Percentiles rank a stretch among this genome's conserved stretches.
phyloP scores from a whole-genome alignment of 192 early-diverging fungal species.

The Haplosporangium gracile region DNA sequence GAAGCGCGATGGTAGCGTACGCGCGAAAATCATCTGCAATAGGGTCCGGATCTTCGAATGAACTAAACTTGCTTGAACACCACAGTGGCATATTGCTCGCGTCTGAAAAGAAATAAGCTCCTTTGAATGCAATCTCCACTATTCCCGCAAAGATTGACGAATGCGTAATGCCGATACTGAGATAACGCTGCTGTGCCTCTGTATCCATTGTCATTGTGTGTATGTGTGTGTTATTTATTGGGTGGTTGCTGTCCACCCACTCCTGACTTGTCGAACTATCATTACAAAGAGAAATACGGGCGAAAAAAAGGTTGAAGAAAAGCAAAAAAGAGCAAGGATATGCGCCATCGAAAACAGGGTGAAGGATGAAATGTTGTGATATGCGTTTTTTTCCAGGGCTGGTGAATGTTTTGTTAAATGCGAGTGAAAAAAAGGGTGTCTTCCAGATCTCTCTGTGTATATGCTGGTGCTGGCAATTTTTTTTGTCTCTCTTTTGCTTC shows the following conservation, averaged over 20 bases:
- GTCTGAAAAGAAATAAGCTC: neutral
- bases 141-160: neutral
- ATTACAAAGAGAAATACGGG: constrained; percentile 1
- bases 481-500: neutral
- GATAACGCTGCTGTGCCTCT: neutral
- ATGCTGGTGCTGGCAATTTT: neutral
- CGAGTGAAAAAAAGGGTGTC: neutral
- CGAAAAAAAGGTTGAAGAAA: neutral
- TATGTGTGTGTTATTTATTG: neutral
- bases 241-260: neutral
- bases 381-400: neutral
- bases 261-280: neutral
- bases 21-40: neutral
- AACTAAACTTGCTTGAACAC: neutral
- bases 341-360: neutral
- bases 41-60: neutral
- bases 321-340: neutral
- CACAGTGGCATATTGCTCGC: neutral
- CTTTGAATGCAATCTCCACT: neutral
- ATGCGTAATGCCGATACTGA: neutral
- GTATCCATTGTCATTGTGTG: neutral
- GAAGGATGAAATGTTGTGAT: neutral
- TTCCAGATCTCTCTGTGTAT: neutral
- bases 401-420: neutral
- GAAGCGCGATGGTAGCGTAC: neutral